phyloP scores from a whole-genome alignment of 371 early-diverging fungal genomes.

The Rhizopus stolonifer region DNA sequence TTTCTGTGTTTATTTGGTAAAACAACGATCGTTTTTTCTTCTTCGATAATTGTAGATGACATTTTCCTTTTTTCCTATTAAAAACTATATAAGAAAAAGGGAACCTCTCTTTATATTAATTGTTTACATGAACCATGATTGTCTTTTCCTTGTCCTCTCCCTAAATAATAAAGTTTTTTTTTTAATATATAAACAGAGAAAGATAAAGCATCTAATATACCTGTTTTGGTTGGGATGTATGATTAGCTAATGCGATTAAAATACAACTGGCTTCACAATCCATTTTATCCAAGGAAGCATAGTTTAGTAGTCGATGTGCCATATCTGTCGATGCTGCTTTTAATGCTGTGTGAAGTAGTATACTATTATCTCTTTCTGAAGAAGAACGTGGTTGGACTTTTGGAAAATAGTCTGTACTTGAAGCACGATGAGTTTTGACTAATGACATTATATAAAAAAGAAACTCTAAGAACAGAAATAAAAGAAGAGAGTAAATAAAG shows the following conservation, averaged over 20 bases:
- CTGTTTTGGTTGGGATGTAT: slow-evolving; percentile 3
- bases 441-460: neutral
- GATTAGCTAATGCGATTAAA: slow-evolving; percentile 44
- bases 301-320: slow-evolving; percentile 23
- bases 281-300: slow-evolving; percentile 34
- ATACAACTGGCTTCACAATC: slow-evolving; percentile 50
- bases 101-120: neutral
- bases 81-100: neutral
- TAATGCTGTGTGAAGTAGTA: slow-evolving; percentile 17
- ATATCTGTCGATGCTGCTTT: slow-evolving; percentile 22
- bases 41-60: neutral
- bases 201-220: neutral
- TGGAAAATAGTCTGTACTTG: slow-evolving; percentile 23
- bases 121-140: neutral
- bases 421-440: neutral
- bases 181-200: neutral
- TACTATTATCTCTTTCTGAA: slow-evolving; percentile 35
- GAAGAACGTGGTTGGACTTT: slow-evolving; percentile 48
- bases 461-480: slow-evolving; percentile 4
- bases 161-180: neutral
- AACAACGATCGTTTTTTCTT: neutral
- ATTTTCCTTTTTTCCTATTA: neutral
- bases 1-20: neutral
- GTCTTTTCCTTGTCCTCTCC: neutral
- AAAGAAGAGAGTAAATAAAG: neutral